Conservation (phyloP, 805 yeast genomes). For the Sugiyamaella valdiviana region DNA sequence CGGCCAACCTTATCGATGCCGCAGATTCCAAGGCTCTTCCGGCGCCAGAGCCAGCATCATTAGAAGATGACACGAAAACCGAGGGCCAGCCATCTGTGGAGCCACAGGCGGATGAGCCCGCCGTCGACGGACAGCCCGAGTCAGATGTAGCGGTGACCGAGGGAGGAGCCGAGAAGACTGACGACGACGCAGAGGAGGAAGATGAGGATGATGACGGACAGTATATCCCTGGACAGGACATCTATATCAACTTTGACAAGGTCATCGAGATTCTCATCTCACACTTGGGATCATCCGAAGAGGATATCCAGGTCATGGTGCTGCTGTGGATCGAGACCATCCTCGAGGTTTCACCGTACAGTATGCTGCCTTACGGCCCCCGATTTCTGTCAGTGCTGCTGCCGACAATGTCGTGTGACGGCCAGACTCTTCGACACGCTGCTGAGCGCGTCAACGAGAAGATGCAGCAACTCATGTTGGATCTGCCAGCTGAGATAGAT, state of each 20-base stretch:
- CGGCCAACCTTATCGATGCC: neutral
- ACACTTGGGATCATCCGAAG: slow-evolving; percentile 66
- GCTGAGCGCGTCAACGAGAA: slow-evolving; percentile 54
- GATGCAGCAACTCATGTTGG: slow-evolving; percentile 48
- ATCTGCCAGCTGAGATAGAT: slow-evolving; percentile 31
- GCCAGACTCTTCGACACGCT: slow-evolving; percentile 43
- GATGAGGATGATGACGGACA: slow-evolving; percentile 43
- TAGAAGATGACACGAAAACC: neutral
- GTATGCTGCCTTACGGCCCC: slow-evolving; percentile 68
- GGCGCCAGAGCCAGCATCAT: neutral
- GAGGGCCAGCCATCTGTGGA: no score
- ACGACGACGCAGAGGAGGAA: slow-evolving; percentile 28
- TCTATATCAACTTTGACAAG: slow-evolving; percentile 69
- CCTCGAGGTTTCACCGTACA: slow-evolving; percentile 64
- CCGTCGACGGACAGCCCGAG: no score
- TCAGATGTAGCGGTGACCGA: slow-evolving; percentile 13
- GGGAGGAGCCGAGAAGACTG: slow-evolving; percentile 28
- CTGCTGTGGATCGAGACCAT: slow-evolving; percentile 77
- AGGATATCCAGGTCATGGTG: slow-evolving; percentile 71
- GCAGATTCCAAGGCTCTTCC: neutral
- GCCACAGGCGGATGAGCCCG: no score
- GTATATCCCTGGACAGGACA: slow-evolving; percentile 73
- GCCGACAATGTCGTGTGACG: slow-evolving; percentile 51
- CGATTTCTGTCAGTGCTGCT: slow-evolving; percentile 65
- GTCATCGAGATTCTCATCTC: slow-evolving; percentile 78